Base-by-base conservation (phyloP, 148 eudicot species). In the Rhododendron vialii region DNA sequence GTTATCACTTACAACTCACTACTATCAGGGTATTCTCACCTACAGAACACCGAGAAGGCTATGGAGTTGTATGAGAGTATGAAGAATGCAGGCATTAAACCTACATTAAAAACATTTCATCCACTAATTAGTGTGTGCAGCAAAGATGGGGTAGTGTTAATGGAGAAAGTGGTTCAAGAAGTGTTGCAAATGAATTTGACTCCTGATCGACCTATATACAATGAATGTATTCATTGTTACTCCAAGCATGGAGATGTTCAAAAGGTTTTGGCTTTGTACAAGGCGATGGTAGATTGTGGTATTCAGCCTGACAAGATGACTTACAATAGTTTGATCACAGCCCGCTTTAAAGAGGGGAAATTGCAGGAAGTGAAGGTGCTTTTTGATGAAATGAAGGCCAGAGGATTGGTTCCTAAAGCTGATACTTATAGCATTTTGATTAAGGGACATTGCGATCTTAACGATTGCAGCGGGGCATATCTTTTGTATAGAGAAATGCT, bases 401-500 rank as follows among this genome's bases (percentile, higher is more conserved):
- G 82, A 88, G 98, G 93, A 67, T 67, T 95, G 81, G 82, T 86
- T 59, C 88, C 89, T 38, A 94, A 92, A 87, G 92, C 91, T 61
- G 96, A 93, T 83, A 95, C 95, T 84, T 96, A 95, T 51, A 89
- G 89, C 61, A 84, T 89, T 86, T 85, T 96, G 65, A 82, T 96
- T 79, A 91, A 91, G 67, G 96, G 96, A 81, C 89, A 90, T 83
- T 94, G 93, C 90, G 86, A 92, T 85, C 85, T 89, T 43, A 88
- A 90, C 80, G 88, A 91, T 83, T 88, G 87, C 84, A 80, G 86
- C 45, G 93, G 88, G 69, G 98, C 95, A 28, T 93, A 94, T 86
- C 67, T 81, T 86, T 95, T 96, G 95, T 95, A 91, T 73, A 88
- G 88, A 82, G 96, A 95, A 87, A 93, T 95, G 96, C 76, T 90